A percentile compares a stretch with the other conserved stretches of the same genome.
These are phyloP conservation scores for Aspergillus uvarum DNA, from an alignment of 2,329 filamentous ascomycete genomes.

Conservation along the genomic window DNA sequence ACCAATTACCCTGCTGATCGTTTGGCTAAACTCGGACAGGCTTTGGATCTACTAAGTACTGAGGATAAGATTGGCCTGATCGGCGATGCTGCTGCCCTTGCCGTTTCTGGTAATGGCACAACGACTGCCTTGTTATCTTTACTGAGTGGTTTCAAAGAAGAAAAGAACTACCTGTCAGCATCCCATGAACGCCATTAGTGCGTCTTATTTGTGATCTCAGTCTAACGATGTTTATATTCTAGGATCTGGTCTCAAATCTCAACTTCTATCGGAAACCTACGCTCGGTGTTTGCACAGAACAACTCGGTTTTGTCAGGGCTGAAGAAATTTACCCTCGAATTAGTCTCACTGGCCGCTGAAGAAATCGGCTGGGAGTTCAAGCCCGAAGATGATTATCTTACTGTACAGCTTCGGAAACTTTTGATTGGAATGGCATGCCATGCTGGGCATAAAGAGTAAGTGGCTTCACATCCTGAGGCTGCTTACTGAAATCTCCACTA, in stretches of 20 bases:
- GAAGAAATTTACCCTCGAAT: conserved; percentile 73
- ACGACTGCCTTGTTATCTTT: conserved; percentile 81
- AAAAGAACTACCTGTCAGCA: conserved; percentile 72
- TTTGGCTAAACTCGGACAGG: conserved; percentile 74
- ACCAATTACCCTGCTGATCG: conserved; percentile 89
- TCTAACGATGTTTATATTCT: conserved; percentile 18
- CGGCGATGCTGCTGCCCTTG: conserved; percentile 84
- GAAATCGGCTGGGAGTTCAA: conserved; percentile 82
- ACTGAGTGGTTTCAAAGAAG: conserved; percentile 76
- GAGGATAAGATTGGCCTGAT: conserved; percentile 93
- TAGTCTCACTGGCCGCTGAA: conserved; percentile 72
- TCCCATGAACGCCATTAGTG: not conserved
- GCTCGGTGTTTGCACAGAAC: conserved; percentile 81
- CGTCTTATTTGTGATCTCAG: not conserved
- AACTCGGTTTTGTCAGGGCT: conserved; percentile 69
- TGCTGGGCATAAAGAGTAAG: conserved; percentile 72
- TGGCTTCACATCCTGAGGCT: conserved; percentile 12
- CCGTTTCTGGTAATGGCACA: conserved; percentile 79
- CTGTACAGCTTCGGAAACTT: conserved; percentile 76
- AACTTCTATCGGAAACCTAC: conserved; percentile 71
- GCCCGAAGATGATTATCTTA: conserved; percentile 77
- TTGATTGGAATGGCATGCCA: conserved; percentile 74
- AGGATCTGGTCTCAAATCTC: conserved; percentile 84
- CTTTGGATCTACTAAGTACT: conserved; percentile 72
- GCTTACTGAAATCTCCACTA: not conserved